Conservation (phyloP, 2,329 filamentous ascomycete genomes). For the Thermochaetoides dissita region DNA sequence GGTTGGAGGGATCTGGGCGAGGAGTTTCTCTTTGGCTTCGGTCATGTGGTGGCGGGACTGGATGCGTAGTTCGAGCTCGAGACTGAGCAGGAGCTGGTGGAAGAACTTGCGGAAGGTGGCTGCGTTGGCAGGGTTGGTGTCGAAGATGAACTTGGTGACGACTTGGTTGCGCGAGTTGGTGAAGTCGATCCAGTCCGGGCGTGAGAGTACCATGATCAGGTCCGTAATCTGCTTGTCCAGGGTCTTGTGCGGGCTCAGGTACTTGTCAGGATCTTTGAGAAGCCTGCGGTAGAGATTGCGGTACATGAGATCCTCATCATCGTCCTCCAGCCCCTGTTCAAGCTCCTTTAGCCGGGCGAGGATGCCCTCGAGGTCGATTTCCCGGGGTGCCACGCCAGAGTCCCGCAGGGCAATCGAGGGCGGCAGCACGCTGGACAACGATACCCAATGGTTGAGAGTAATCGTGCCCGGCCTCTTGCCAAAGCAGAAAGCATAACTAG, state of each 20-base stretch:
- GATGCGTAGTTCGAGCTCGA: slow-evolving; percentile 59
- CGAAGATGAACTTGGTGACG: slow-evolving; percentile 58
- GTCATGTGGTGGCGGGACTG: slow-evolving; percentile 47
- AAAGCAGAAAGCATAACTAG: slow-evolving; percentile 54
- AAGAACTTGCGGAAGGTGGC: slow-evolving; percentile 53
- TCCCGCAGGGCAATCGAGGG: slow-evolving; percentile 44
- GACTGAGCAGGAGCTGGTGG: slow-evolving; percentile 60
- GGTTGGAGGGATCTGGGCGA: slow-evolving; percentile 51
- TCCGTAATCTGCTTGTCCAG: slow-evolving; percentile 61
- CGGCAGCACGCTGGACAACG: slow-evolving; percentile 41
- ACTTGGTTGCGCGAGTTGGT: slow-evolving; percentile 57
- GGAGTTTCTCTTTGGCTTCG: slow-evolving; percentile 49
- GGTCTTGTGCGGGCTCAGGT: slow-evolving; percentile 44
- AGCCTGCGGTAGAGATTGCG: slow-evolving; percentile 53
- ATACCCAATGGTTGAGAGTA: slow-evolving; percentile 56
- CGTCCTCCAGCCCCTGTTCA: slow-evolving; percentile 41
- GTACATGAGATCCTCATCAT: slow-evolving; percentile 45
- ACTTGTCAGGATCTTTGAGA: slow-evolving; percentile 52
- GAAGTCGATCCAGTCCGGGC: slow-evolving; percentile 62
- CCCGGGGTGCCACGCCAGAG: slow-evolving; percentile 43
- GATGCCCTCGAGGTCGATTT: slow-evolving; percentile 43
- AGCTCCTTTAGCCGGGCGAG: slow-evolving; percentile 46
- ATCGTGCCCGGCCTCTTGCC: slow-evolving; percentile 55
- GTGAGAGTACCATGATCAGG: slow-evolving; percentile 53
- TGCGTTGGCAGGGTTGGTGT: slow-evolving; percentile 40